phyloP scores from a whole-genome alignment of 306 rosid genomes.

The Vigna mungo region DNA sequence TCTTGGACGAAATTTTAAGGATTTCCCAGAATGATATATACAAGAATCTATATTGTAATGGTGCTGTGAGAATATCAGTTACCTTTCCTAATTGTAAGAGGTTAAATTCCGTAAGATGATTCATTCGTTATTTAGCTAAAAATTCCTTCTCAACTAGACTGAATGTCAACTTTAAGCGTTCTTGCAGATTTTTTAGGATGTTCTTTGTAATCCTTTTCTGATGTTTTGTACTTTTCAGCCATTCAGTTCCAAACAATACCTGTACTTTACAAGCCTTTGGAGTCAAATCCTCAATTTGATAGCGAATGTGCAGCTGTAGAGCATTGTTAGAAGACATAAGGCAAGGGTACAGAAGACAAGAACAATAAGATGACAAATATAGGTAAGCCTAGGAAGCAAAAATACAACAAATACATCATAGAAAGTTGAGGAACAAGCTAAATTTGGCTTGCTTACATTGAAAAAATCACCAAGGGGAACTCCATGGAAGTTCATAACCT shows the following conservation, averaged over 20 bases:
- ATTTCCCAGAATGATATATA: not conserved
- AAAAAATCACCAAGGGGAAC: constrained; percentile 87
- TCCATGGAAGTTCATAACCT: constrained; percentile 88
- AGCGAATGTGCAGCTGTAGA: constrained; percentile 83
- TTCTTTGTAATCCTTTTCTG: constrained; percentile 81
- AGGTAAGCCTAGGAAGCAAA: not conserved
- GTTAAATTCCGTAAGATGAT: constrained; percentile 42
- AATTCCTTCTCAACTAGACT: constrained; percentile 75
- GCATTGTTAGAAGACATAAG: constrained; percentile 38
- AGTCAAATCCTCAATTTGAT: constrained; percentile 76
- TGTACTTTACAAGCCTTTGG: constrained; percentile 63
- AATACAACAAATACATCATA: constrained; percentile 26
- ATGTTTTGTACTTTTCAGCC: constrained; percentile 86
- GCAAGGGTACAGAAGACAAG: constrained; percentile 35
- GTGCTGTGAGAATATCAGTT: constrained; percentile 26
- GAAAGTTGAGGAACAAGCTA: constrained; percentile 24
- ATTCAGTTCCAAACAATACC: constrained; percentile 81
- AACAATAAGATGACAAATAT: constrained; percentile 2
- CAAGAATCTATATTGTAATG: constrained; percentile 18
- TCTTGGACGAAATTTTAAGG: constrained; percentile 1
- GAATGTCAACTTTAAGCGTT: constrained; percentile 57
- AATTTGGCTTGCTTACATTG: constrained; percentile 62
- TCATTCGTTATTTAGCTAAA: constrained; percentile 46
- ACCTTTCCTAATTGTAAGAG: constrained; percentile 31
- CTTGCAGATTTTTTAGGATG: constrained; percentile 67